phyloP scores from a whole-genome alignment of 2,329 filamentous ascomycete genomes.

The Cladosporium halotolerans region DNA sequence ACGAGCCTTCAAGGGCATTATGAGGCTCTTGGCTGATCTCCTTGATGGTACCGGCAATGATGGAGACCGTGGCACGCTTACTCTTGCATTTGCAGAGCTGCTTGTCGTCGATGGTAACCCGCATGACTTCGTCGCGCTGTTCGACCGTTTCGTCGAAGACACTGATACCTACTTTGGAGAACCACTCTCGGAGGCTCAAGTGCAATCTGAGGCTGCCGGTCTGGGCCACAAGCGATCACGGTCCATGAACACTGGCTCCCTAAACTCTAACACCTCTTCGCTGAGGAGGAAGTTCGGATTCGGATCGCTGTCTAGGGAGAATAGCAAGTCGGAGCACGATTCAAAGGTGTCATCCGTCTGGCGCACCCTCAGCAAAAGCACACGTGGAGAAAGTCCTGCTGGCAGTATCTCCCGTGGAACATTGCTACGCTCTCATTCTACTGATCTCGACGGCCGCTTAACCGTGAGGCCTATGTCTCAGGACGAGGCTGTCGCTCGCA shows the following conservation, averaged over 20 bases:
- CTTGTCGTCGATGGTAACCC: slow-evolving; percentile 71
- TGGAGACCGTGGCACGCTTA: slow-evolving; percentile 80
- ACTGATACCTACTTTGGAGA: slow-evolving; percentile 83
- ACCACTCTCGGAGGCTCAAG: slow-evolving; percentile 26
- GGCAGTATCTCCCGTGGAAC: slow-evolving; percentile 62
- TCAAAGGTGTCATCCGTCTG: slow-evolving; percentile 72
- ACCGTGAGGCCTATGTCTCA: slow-evolving; percentile 50
- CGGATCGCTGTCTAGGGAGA: slow-evolving; percentile 64
- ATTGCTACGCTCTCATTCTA: slow-evolving; percentile 67
- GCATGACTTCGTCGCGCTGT: slow-evolving; percentile 76
- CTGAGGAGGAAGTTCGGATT: slow-evolving; percentile 79
- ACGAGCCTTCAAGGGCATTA: slow-evolving; percentile 73
- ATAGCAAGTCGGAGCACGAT: slow-evolving; percentile 64
- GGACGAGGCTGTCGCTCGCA: slow-evolving; percentile 39
- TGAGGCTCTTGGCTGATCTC: slow-evolving; percentile 80
- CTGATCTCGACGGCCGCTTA: slow-evolving; percentile 56
- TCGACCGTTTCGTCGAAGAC: slow-evolving; percentile 85
- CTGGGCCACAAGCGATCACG: slow-evolving; percentile 44
- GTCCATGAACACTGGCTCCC: slow-evolving; percentile 60
- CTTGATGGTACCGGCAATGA: slow-evolving; percentile 88
- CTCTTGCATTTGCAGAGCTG: slow-evolving; percentile 81
- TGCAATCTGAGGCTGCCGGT: slow-evolving; percentile 19
- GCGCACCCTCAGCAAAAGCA: slow-evolving; percentile 80
- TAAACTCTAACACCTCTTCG: slow-evolving; percentile 82
- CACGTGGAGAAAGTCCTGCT: slow-evolving; percentile 53